Conservation (phyloP, 2,329 filamentous ascomycete genomes). For the Arthrobotrys iridis region DNA sequence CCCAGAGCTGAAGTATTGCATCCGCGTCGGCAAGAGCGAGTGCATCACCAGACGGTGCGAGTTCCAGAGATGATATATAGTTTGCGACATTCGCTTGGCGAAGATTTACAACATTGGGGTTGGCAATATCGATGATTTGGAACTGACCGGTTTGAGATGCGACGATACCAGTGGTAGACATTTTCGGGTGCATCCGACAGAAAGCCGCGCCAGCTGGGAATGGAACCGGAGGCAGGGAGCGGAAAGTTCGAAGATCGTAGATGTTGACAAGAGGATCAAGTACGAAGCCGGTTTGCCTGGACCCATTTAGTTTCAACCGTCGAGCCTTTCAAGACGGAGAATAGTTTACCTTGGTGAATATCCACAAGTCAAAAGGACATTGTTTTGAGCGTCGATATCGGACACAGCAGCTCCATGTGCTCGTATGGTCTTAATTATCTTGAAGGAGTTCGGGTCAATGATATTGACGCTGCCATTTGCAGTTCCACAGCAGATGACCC, state of each 20-base stretch:
- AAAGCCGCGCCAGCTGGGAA: conserved; percentile 92
- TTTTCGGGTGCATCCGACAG: conserved; percentile 93
- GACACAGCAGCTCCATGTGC: conserved; percentile 86
- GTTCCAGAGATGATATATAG: conserved; percentile 81
- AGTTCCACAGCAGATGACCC: conserved; percentile 92
- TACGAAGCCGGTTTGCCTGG: conserved; percentile 74
- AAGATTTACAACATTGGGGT: conserved; percentile 85
- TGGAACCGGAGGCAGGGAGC: conserved; percentile 86
- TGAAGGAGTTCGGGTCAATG: conserved; percentile 80
- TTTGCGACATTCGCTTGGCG: conserved; percentile 80
- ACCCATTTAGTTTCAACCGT: neutral
- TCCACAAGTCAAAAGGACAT: conserved; percentile 94
- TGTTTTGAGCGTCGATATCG: conserved; percentile 96
- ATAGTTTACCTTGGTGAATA: conserved; percentile 78
- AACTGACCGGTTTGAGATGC: conserved; percentile 91
- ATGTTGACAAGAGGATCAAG: conserved; percentile 94
- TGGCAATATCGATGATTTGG: conserved; percentile 95
- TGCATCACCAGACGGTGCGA: conserved; percentile 87
- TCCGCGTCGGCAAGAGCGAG: conserved; percentile 82
- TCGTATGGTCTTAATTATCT: conserved; percentile 80
- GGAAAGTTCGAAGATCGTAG: conserved; percentile 91
- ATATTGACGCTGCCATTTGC: conserved; percentile 84
- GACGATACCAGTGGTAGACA: conserved; percentile 94
- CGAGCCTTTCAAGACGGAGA: neutral
- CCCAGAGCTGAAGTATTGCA: conserved; percentile 85